Conservation (phyloP, 192 early-diverging fungal species). For the Ramicandelaber brevisporus region DNA sequence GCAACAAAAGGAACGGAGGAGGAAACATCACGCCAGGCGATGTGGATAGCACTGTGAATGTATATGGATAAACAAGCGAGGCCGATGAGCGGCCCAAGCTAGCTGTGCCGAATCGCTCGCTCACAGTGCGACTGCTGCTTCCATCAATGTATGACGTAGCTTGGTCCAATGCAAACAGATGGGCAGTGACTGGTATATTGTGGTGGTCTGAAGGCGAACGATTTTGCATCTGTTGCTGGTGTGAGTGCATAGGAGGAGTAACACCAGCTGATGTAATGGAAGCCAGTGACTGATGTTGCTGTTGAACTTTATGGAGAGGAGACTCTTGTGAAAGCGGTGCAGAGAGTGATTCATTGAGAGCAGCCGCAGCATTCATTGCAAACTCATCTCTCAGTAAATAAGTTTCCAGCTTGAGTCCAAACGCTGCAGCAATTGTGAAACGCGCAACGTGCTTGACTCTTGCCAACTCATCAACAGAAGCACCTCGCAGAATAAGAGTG, state of each 20-base stretch:
- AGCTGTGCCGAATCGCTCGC: too few relatives aligned
- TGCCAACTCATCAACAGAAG: slow-evolving; percentile 25
- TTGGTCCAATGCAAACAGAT: not conserved
- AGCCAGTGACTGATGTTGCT: too few relatives aligned
- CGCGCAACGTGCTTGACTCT: slow-evolving; percentile 61
- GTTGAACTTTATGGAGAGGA: too few relatives aligned
- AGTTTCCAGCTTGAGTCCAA: slow-evolving; percentile 72
- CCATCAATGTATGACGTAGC: not conserved
- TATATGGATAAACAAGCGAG: too few relatives aligned
- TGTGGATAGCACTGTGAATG: slow-evolving; percentile 61
- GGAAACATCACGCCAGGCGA: slow-evolving; percentile 72
- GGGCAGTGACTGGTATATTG: slow-evolving; percentile 1
- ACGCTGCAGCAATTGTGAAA: slow-evolving; percentile 61
- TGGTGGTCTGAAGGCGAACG: slow-evolving; percentile 5
- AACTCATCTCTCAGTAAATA: slow-evolving; percentile 53
- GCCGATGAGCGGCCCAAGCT: too few relatives aligned
- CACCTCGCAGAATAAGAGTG: slow-evolving; percentile 80
- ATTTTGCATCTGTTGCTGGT: not conserved
- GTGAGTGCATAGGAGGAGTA: too few relatives aligned
- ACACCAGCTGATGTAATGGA: too few relatives aligned
- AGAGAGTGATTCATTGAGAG: too few relatives aligned
- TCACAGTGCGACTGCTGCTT: too few relatives aligned
- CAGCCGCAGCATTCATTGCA: slow-evolving; percentile 23
- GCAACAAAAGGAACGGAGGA: slow-evolving; percentile 51
- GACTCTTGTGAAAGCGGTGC: too few relatives aligned